Percentiles rank a stretch among this genome's conserved stretches.
Evolutionary conservation across 257 asterid species (phyloP).

Genomic region (Solanum okadae): DNA sequence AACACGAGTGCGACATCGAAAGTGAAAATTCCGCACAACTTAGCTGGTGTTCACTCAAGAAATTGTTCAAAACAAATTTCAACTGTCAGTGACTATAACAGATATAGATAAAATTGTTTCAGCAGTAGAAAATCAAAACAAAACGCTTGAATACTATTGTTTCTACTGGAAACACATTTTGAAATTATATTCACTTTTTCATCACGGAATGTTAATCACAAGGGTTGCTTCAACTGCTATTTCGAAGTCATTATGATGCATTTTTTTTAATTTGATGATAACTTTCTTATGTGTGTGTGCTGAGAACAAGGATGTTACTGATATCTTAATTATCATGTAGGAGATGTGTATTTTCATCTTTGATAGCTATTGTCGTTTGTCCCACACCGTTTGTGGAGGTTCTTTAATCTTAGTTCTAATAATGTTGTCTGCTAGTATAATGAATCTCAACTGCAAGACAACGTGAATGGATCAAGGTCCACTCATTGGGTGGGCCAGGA

Average conservation of each 20-base stretch:
- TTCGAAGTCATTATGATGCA: neutral
- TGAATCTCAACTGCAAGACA: neutral
- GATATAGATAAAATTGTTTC: neutral
- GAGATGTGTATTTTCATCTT: neutral
- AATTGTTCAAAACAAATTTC: neutral
- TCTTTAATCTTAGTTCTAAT: neutral
- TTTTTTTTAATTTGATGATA: neutral
- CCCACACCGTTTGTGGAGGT: neutral
- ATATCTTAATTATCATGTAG: neutral
- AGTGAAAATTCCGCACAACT: no score
- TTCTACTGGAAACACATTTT: no score
- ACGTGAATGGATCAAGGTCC: neutral
- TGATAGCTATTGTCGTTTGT: neutral
- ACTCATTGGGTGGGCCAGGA: neutral
- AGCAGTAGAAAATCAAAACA: neutral
- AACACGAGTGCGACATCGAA: no score
- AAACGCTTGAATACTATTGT: neutral
- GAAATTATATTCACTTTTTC: no score
- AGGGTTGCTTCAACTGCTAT: neutral
- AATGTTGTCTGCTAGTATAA: fast-evolving
- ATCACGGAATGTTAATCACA: neutral
- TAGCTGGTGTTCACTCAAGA: neutral
- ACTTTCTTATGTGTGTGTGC: no score
- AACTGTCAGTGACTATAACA: neutral
- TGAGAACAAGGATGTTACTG: neutral